Evolutionary conservation across 1,284 basidiomycete genomes (phyloP), one percentile per base, ranked within the genome.

Genomic region (Cryptococcus sp.): DNA sequence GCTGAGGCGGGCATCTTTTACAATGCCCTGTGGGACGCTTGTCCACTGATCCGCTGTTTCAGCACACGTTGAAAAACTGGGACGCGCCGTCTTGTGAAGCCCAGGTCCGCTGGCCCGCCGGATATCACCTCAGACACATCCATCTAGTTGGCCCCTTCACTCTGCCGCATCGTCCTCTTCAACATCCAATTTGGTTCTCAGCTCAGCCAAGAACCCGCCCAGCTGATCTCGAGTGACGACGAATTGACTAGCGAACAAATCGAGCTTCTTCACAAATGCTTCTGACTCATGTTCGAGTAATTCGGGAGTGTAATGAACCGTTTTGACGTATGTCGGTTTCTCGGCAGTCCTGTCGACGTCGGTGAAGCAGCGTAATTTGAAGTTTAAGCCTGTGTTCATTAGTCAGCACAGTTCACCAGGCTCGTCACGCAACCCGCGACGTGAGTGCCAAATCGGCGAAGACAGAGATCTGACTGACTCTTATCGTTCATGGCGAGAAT

Each of bases 331-430:
- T 22, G 5, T 52, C n/a, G 50, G 35, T 55, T 55, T 40, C 22
- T 40, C 23, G 27, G 17, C n/a, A 19, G 53, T 50, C 42, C 54
- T 56, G 57, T 72, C 68, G 42, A 68, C 61, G 50, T 69, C 62
- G 50, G 66, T 74, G 62, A 64, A 77, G 22, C 66, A 61, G 16
- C 66, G 62, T 5, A 78, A 62, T 54, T 74, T 73, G 73, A 77
- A 79, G n/a, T 67, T 74, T 16, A 77, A 62, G 53, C 69, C 77
- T 78, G 54, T 1, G 31, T 11, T 3, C 5, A 50, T 27, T 20
- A 31, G 15, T 47, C 47, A 20, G 46, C 45, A 50, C 7, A 31
- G 23, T 16, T 8, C 15, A n/a, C 38, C 1, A 17, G 15, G 17
- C n/a, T 22, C 25, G 39, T 3, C n/a, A 39, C 35, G 16, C 16